A percentile compares a stretch with the other conserved stretches of the same genome.
These are phyloP conservation scores for Ophiognomonia clavigignenti-juglandacearum DNA, from an alignment of 2,329 filamentous ascomycete genomes.

Conservation along the genomic window DNA sequence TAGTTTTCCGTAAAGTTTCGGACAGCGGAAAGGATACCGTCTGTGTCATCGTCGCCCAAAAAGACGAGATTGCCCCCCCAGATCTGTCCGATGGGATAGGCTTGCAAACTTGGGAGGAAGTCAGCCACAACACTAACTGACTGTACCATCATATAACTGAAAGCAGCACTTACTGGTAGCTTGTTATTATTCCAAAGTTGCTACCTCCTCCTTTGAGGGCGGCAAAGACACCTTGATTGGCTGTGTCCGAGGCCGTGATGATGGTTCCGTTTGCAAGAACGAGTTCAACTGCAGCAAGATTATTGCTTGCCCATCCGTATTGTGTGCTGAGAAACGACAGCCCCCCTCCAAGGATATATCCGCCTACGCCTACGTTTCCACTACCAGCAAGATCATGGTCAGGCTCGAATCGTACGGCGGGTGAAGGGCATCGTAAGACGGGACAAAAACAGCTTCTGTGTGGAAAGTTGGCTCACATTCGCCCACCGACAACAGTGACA, in stretches of 20 bases:
- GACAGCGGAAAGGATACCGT: slow-evolving; percentile 27
- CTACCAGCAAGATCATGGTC: not conserved
- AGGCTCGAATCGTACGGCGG: not conserved
- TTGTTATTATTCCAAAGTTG: slow-evolving; percentile 49
- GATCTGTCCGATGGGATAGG: slow-evolving; percentile 34
- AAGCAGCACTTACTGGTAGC: no score
- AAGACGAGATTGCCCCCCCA: slow-evolving; percentile 40
- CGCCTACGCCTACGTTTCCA: slow-evolving; percentile 42
- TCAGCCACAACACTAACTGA: no score
- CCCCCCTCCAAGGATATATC: slow-evolving; percentile 48
- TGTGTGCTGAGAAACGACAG: slow-evolving; percentile 46
- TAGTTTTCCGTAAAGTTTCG: slow-evolving; percentile 55
- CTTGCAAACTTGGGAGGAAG: no score
- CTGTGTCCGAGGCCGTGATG: slow-evolving; percentile 35
- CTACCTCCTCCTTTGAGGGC: slow-evolving; percentile 53
- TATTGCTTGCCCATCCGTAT: slow-evolving; percentile 47
- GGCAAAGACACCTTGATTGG: slow-evolving; percentile 44
- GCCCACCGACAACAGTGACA: slow-evolving; percentile 37
- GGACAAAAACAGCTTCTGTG: no score
- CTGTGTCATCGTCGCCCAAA: slow-evolving; percentile 24
- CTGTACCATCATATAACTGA: no score
- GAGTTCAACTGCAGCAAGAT: slow-evolving; percentile 43
- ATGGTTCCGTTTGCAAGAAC: slow-evolving; percentile 47
- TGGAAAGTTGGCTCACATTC: slow-evolving; percentile 30
- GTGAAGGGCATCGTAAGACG: not conserved